A percentile compares a stretch with the other conserved stretches of the same genome.
phyloP scores from a whole-genome alignment of 1,284 basidiomycete genomes.

The Papiliotrema nemorosa region DNA sequence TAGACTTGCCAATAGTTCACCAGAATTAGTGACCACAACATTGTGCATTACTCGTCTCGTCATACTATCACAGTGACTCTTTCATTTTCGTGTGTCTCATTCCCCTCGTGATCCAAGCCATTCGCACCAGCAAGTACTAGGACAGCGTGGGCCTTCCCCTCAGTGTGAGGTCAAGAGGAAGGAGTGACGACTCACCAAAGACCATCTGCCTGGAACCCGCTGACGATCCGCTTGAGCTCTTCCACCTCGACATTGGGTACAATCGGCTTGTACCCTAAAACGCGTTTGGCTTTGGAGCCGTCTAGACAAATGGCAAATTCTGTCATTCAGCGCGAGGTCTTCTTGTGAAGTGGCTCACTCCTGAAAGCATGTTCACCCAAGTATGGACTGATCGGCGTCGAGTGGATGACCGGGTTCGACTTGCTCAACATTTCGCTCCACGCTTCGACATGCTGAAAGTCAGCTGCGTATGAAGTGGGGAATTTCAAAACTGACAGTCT shows the following conservation, averaged over 20 bases:
- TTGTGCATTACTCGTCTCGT: too few species aligned
- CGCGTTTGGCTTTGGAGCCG: constrained; percentile 33
- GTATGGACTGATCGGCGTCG: constrained; percentile 74
- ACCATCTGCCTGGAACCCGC: constrained; percentile 42
- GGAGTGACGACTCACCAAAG: constrained; percentile 35
- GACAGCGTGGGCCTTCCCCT: background rate
- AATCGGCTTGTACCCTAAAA: constrained; percentile 67
- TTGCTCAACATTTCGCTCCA: constrained; percentile 79
- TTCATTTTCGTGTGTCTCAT: too few species aligned
- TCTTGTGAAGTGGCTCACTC: constrained; percentile 21
- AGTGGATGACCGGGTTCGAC: constrained; percentile 69
- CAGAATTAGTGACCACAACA: too few species aligned
- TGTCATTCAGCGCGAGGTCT: constrained; percentile 58
- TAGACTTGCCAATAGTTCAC: too few species aligned
- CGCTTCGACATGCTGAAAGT: constrained; percentile 61
- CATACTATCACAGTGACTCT: too few species aligned
- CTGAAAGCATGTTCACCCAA: constrained; percentile 64
- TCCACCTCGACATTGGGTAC: constrained; percentile 53
- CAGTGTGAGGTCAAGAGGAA: background rate
- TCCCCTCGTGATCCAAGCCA: too few species aligned
- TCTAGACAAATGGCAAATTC: constrained; percentile 54
- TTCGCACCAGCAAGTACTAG: too few species aligned
- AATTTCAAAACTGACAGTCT: constrained; percentile 52
- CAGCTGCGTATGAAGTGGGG: background rate
- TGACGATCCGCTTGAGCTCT: constrained; percentile 37